Percentiles rank a stretch among this genome's conserved stretches.
Evolutionary conservation across 2,329 filamentous ascomycete species (phyloP).

Genomic region (Talaromyces verruculosus): DNA sequence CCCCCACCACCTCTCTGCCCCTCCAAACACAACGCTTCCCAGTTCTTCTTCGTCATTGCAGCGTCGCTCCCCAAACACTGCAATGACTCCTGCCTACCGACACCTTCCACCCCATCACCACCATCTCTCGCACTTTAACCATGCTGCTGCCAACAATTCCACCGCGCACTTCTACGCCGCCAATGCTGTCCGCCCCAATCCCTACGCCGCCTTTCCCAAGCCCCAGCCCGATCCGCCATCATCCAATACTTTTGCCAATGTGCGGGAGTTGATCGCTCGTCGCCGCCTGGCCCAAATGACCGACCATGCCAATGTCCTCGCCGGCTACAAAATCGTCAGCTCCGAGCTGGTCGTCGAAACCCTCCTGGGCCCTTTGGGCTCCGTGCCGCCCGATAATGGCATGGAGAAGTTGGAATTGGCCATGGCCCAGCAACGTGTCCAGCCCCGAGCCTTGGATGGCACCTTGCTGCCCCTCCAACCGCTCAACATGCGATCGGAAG

Average conservation of each 20-base stretch:
- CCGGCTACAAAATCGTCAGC: constrained; percentile 46
- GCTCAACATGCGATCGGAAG: constrained; percentile 46
- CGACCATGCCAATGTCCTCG: constrained; percentile 47
- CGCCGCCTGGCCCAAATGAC: constrained; percentile 46
- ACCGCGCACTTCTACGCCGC: constrained; percentile 20
- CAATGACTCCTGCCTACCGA: constrained; percentile 47
- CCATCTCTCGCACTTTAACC: constrained; percentile 6
- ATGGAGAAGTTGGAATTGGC: constrained; percentile 46
- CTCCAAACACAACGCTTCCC: constrained; percentile 25
- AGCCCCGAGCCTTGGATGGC: constrained; percentile 41
- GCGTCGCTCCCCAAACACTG: constrained; percentile 35
- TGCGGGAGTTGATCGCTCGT: constrained; percentile 43
- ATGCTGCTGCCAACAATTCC: constrained; percentile 15
- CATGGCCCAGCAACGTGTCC: constrained; percentile 47
- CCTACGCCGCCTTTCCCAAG: constrained; percentile 24
- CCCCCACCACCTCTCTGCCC: constrained; percentile 30
- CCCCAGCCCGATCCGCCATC: constrained; percentile 26
- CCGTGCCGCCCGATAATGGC: constrained; percentile 41
- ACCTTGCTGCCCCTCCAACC: constrained; percentile 40
- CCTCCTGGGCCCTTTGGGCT: constrained; percentile 43
- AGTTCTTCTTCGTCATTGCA: constrained; percentile 24
- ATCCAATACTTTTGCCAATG: constrained; percentile 42
- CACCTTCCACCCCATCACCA: constrained; percentile 30
- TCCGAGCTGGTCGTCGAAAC: constrained; percentile 47
- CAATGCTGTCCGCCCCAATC: constrained; percentile 22